Base-by-base conservation (phyloP, 2,329 filamentous ascomycete genomes). In the Chaetomium sp. region DNA sequence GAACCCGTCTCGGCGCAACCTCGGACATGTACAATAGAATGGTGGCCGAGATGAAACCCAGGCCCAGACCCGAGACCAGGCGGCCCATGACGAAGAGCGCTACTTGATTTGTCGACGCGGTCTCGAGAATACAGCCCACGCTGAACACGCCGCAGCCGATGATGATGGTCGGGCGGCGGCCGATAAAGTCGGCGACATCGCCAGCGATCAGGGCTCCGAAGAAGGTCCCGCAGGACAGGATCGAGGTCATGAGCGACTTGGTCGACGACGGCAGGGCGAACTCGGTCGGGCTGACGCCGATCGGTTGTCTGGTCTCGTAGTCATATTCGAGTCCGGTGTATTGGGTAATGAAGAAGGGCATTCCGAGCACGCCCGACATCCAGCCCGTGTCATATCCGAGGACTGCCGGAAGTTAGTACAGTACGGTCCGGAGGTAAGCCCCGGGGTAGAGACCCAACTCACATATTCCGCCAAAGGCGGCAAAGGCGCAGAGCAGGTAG, bases 1-100 rank as follows among this genome's bases (percentile, higher is more conserved):
- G 87, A 64, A 91, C 85, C 72, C 86, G 87, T 75, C 81, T 82
- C 38, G 86, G 85, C 35, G 79, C 78, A 66, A 80, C 79, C 70
- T 81, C 88, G 54, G 85, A 88, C 87, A 91, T 90, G 81, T 91
- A 90, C 62, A 90, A 78, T 70, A 90, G 87, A 74, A 90, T 86
- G 67, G 88, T 84, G 67, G 87, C 85, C 2, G 86, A 88, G 65
- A 88, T 86, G 74, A 89, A 89, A 70, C 88, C 88, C 65, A 90
- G 86, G 77, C 87, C 88, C 59, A 85, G 75, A 69, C 87, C 88
- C 23, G 87, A 84, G 70, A 90, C 78, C 63, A 90, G 75, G 78
- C 88, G 86, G 71, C 87, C 87, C 68, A 85, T 82, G 12, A 87
- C 85, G 64, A 90, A 83, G 55, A 85, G 77, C 49, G 78, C 82